Evolutionary conservation across 768 basidiomycete species (phyloP).

Genomic region (Lactarius sanguifluus): DNA sequence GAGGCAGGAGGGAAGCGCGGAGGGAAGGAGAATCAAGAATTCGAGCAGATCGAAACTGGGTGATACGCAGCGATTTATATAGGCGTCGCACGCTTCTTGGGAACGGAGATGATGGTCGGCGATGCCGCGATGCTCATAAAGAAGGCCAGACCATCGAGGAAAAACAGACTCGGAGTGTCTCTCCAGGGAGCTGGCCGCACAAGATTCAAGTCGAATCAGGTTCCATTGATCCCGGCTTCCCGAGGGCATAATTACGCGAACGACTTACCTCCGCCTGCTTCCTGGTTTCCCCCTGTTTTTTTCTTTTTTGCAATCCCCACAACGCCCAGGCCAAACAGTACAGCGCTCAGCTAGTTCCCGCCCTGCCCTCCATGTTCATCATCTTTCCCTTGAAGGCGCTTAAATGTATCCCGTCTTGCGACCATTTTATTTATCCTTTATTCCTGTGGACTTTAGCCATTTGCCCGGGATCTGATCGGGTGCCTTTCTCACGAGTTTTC

Average conservation of each 20-base stretch:
- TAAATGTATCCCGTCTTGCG: constrained; percentile 15
- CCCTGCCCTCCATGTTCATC: constrained; percentile 14
- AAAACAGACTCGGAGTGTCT: constrained; percentile 9
- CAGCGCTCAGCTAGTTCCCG: constrained; percentile 24
- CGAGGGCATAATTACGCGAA: constrained; percentile 30
- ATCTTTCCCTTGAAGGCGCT: constrained; percentile 20
- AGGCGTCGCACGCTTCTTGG: constrained; percentile 24
- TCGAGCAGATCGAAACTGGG: constrained; percentile 26
- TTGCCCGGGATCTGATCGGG: constrained; percentile 17
- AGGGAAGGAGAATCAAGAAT: constrained; percentile 28
- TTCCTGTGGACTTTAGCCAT: constrained; percentile 14
- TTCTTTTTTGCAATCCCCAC: constrained; percentile 19
- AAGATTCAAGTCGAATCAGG: constrained; percentile 29
- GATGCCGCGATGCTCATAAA: constrained; percentile 28
- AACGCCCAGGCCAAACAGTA: constrained; percentile 25
- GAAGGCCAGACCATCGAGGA: constrained; percentile 30
- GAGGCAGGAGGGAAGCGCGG: constrained; percentile 30
- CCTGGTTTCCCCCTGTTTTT: constrained; percentile 14
- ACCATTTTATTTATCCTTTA: constrained; percentile 10
- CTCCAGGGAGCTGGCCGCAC: constrained; percentile 23
- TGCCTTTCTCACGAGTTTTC: constrained; percentile 26
- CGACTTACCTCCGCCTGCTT: constrained; percentile 24
- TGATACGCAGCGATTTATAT: constrained; percentile 28
- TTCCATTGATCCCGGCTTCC: constrained; percentile 29
- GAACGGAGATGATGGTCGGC: constrained; percentile 29